These are phyloP conservation scores for Candida yuanshanica DNA, from an alignment of 805 yeast species.

Conservation along the genomic window DNA sequence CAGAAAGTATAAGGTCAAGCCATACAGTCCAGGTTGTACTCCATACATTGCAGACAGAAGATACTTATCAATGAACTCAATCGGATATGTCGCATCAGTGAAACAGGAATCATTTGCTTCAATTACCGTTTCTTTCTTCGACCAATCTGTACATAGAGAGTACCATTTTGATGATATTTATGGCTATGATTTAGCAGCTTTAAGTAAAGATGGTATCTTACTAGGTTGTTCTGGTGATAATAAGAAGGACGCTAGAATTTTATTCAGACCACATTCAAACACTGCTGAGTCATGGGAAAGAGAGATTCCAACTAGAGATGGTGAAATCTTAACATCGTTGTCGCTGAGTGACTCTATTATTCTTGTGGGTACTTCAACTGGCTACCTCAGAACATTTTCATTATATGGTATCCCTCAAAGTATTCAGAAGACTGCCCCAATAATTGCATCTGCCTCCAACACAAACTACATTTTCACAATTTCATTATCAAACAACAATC, in stretches of 20 bases:
- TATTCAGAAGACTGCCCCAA: slow-evolving; percentile 65
- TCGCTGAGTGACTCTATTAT: slow-evolving; percentile 59
- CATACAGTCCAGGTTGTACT: slow-evolving; percentile 85
- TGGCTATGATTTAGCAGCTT: slow-evolving; percentile 68
- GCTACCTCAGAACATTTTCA: slow-evolving; percentile 68
- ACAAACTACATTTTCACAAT: slow-evolving; percentile 25
- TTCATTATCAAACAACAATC: slow-evolving; percentile 26
- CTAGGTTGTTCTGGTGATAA: slow-evolving; percentile 47
- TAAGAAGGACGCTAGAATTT: slow-evolving; percentile 39
- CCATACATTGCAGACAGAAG: slow-evolving; percentile 69
- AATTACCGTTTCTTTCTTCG: slow-evolving; percentile 85
- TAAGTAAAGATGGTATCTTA: slow-evolving; percentile 61
- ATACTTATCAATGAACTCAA: slow-evolving; percentile 71
- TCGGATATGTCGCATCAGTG: slow-evolving; percentile 81
- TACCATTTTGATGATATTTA: slow-evolving; percentile 78
- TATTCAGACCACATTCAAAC: slow-evolving; percentile 65
- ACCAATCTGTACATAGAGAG: slow-evolving; percentile 66
- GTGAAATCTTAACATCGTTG: slow-evolving; percentile 61
- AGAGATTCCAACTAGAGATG: slow-evolving; percentile 40
- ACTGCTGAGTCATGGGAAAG: slow-evolving; percentile 68
- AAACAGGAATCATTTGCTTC: slow-evolving; percentile 53
- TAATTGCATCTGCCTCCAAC: slow-evolving; percentile 44
- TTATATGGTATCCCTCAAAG: slow-evolving; percentile 67
- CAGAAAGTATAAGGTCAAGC: slow-evolving; percentile 35
- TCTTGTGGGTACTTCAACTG: slow-evolving; percentile 68